Base-by-base conservation (phyloP, 2,329 filamentous ascomycete genomes). In the Aspergillus sp. region DNA sequence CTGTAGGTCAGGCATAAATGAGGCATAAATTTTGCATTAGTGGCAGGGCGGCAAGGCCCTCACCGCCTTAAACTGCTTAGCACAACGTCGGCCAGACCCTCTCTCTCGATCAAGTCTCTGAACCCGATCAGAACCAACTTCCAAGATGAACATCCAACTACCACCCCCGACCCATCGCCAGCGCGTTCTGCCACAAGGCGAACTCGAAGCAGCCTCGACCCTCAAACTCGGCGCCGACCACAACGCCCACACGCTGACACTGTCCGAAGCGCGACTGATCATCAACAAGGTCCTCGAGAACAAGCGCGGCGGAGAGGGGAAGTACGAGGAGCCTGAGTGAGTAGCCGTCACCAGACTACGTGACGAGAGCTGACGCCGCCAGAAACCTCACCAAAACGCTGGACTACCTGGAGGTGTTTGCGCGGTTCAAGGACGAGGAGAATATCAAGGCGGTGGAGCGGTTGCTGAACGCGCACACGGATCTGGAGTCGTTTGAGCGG, bases 361-460 rank as follows among this genome's bases (percentile, higher is more conserved):
- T n/a, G n/a, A n/a, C n/a, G n/a, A n/a, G n/a, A n/a, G n/a, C n/a
- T n/a, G n/a, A n/a, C n/a, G 19, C 26, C 7, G 30, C 26, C 35
- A 63, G 58, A 31, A 86, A 88, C 60, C 72, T 94, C 35, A 78
- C 76, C 42, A 88, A 93, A 60, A 95, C 89, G 15, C 74, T 86
- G 44, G 85, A 88, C 54, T 96, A 98, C 63, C 77, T 96, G 33
- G 86, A 94, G 51, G 79, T 86, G 42, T 98, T 98, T 63, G 82
- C 88, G 12, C 83, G 91, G 22, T 96, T 96, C 73, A 93, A 94
- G 66, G 80, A 88, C 51, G 86, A 89, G 59, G 85, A 93, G 60
- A 91, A 91, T 46, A 83, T 94, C 53, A 84, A 94, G 64, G 84
- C 86, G n/a, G 86, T 96, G 19, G 86, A 93, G 63, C 78, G 85